Conservation (phyloP, 2,329 filamentous ascomycete species). For the Fusarium beomiforme region DNA sequence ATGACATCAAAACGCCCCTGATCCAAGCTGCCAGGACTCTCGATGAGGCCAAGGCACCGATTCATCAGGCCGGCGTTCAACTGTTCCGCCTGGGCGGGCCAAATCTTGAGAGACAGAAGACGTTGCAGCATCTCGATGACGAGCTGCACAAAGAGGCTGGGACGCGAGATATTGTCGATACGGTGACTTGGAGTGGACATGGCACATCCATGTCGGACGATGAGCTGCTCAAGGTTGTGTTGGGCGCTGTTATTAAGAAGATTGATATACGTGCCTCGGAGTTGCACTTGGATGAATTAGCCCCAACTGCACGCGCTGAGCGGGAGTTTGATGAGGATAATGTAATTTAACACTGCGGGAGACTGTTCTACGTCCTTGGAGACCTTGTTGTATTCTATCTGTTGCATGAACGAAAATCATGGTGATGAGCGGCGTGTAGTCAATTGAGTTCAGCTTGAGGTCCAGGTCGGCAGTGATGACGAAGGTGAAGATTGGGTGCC, state of each 20-base stretch:
- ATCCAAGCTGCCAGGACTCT: slow-evolving; percentile 13
- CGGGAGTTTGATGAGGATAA: slow-evolving; percentile 11
- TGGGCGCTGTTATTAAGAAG: slow-evolving; percentile 16
- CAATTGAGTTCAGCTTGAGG: too few relatives aligned
- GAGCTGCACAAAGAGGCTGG: slow-evolving; percentile 17
- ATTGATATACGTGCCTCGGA: slow-evolving; percentile 17
- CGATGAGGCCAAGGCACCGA: slow-evolving; percentile 16
- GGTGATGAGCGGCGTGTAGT: too few relatives aligned
- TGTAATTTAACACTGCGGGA: neutral
- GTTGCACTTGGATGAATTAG: slow-evolving; percentile 11
- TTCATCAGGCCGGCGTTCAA: slow-evolving; percentile 16
- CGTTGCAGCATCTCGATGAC: slow-evolving; percentile 11
- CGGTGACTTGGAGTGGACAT: slow-evolving; percentile 21
- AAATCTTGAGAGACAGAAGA: slow-evolving; percentile 8
- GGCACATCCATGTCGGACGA: slow-evolving; percentile 14
- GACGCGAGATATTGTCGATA: slow-evolving; percentile 15
- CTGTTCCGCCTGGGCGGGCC: slow-evolving; percentile 4
- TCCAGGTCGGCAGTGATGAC: too few relatives aligned
- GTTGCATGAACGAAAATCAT: neutral
- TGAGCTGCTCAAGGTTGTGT: slow-evolving; percentile 11
- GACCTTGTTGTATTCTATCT: neutral
- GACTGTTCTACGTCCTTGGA: too few relatives aligned
- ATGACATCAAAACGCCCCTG: slow-evolving; percentile 11
- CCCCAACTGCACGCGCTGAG: neutral
- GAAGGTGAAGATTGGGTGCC: too few relatives aligned